Evolutionary conservation across 768 basidiomycete species (phyloP), one percentile per base, ranked within the genome.

Genomic region (Panaeolus papilionaceus): DNA sequence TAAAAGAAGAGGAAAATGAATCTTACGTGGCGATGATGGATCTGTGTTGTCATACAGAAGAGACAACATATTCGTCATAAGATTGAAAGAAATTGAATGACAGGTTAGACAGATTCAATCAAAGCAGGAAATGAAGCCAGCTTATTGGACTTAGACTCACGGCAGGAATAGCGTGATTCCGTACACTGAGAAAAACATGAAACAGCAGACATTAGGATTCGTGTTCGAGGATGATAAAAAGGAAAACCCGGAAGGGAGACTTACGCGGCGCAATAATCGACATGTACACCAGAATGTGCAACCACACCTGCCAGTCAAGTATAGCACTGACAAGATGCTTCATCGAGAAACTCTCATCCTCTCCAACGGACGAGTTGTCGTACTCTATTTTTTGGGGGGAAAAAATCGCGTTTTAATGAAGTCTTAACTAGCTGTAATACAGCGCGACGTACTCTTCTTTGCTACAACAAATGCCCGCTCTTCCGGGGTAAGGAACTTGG

Each of bases 111-210:
- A 11, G 20, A 26, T 23, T 49, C 47, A 49, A 11, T 49, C 47
- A n/a, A 45, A 7, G 18, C 10, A n/a, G 16, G 39, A 49, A 49
- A 18, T 9, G 7, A 26, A 49, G 9, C 8, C 20, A 49, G 16
- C 1, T n/a, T 49, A 8, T 10, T 49, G 23, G 2, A 44, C 42
- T 44, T 40, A 10, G 23, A 83, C 90, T 72, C 73, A 91, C 87
- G 89, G 89, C 38, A 91, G 77, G 81, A 92, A 92, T 28, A 91
- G 78, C 0, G 90, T 89, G 61, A 90, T 90, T 2, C 90, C 90
- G 71, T 88, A 90, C 2, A 90, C 90, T 91, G 45, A 0, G 51
- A 11, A 67, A 51, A 51, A 28, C 23, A 23, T 3, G 23, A 51
- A 14, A 51, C 10, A 20, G 2, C 1, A 51, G 23, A 23, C 3